Percentiles rank a stretch among this genome's conserved stretches.
Evolutionary conservation across 352 stramenopile species (phyloP).

Genomic region (Elongisporangium undulatum): DNA sequence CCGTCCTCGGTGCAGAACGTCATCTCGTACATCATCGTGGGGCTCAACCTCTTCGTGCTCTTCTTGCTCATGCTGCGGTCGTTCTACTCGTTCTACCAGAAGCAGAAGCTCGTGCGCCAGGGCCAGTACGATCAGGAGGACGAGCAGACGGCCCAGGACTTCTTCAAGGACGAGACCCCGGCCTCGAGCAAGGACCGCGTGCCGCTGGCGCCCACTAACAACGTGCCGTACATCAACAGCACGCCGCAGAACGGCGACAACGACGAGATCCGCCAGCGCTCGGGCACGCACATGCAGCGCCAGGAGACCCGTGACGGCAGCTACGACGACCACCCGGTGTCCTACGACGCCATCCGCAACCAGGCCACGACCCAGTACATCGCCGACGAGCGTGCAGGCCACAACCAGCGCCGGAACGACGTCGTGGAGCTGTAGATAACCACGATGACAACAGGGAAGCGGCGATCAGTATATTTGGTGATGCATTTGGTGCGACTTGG

Average conservation of each 20-base stretch:
- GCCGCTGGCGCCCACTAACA: constrained; percentile 4
- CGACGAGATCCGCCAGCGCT: constrained; percentile 57
- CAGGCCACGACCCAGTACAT: constrained; percentile 54
- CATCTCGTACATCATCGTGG: constrained; percentile 65
- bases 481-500: background rate
- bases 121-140: constrained; percentile 51
- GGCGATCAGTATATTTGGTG: background rate
- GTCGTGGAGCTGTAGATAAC: constrained; percentile 47
- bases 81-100: constrained; percentile 72
- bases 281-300: constrained; percentile 32
- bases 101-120: constrained; percentile 61
- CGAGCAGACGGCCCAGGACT: constrained; percentile 54
- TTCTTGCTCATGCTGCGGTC: constrained; percentile 60
- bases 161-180: constrained; percentile 63
- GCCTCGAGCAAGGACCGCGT: constrained; percentile 24
- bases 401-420: constrained; percentile 48
- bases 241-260: constrained; percentile 15
- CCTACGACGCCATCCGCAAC: constrained; percentile 31
- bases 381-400: constrained; percentile 28
- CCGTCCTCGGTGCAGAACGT: constrained; percentile 58
- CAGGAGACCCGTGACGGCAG: constrained; percentile 21
- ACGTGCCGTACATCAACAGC: constrained; percentile 11
- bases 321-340: constrained; percentile 15
- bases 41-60: constrained; percentile 64
- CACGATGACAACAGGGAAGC: background rate